phyloP scores from a whole-genome alignment of 2,329 filamentous ascomycete species.

The Cladosporium sp. region DNA sequence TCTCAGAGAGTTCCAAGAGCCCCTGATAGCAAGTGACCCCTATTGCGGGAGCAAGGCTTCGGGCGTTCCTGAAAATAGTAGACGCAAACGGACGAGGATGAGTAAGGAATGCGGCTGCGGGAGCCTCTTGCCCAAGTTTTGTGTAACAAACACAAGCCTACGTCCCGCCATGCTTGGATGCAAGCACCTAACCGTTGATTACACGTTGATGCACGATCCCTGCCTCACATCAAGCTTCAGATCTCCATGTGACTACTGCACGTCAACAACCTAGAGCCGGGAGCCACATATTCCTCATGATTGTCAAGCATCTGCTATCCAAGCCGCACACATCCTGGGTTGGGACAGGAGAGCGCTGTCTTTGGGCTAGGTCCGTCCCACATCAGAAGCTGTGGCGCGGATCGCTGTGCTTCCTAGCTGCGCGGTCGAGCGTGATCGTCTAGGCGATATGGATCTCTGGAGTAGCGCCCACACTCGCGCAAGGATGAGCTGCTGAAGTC shows the following conservation, averaged over 20 bases:
- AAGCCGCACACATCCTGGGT: constrained; percentile 7
- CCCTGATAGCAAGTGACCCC: constrained; percentile 17
- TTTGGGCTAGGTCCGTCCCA: constrained; percentile 28
- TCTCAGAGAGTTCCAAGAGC: constrained; percentile 20
- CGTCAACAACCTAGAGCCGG: constrained; percentile 24
- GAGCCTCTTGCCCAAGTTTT: constrained; percentile 11
- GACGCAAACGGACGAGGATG: constrained; percentile 9
- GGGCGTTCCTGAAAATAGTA: constrained; percentile 26
- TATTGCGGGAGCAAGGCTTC: constrained; percentile 22
- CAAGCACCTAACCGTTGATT: constrained; percentile 21
- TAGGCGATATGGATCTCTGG: constrained; percentile 30
- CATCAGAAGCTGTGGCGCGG: constrained; percentile 35
- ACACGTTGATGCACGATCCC: constrained; percentile 23
- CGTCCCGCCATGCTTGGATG: constrained; percentile 6
- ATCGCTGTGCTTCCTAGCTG: constrained; percentile 31
- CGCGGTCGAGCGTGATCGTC: constrained; percentile 31
- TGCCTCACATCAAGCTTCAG: constrained; percentile 26
- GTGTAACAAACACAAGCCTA: constrained; percentile 20
- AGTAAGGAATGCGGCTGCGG: constrained; percentile 29
- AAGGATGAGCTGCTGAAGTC: constrained; percentile 26
- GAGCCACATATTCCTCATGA: constrained; percentile 7
- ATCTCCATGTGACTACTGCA: constrained; percentile 31
- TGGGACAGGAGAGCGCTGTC: constrained; percentile 12
- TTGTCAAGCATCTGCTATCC: constrained; percentile 13
- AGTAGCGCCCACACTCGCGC: constrained; percentile 27